phyloP scores from a whole-genome alignment of 1,284 basidiomycete species.

The Puccinia brachypodii region DNA sequence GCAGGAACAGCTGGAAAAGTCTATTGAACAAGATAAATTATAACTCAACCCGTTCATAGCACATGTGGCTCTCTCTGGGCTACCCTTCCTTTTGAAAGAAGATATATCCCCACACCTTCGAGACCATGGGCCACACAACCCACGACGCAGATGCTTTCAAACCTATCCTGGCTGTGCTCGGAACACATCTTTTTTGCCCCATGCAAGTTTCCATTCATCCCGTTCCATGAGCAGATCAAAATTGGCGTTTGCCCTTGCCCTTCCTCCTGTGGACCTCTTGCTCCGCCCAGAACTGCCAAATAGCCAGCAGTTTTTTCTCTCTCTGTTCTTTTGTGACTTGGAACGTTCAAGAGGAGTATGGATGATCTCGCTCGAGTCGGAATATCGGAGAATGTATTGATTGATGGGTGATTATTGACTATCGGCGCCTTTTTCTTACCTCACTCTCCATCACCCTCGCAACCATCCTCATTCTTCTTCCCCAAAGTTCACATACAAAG shows the following conservation, averaged over 20 bases:
- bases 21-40: background rate
- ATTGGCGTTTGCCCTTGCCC: background rate
- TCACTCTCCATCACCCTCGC: background rate
- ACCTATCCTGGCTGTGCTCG: background rate
- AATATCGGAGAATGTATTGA: background rate
- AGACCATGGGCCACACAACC: background rate
- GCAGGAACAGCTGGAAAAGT: background rate
- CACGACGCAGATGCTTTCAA: background rate
- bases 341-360: background rate
- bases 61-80: too few species aligned
- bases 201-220: background rate
- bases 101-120: background rate
- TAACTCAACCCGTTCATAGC: background rate
- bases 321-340: background rate
- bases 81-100: background rate
- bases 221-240: background rate
- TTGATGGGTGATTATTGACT: background rate
- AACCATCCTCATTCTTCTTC: background rate
- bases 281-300: background rate
- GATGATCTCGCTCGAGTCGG: background rate
- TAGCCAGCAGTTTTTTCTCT: background rate
- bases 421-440: background rate
- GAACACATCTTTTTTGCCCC: background rate
- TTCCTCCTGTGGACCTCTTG: background rate
- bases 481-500: background rate